Percentiles rank a stretch among this genome's conserved stretches.
Conservation (phyloP, 495 filamentous ascomycete genomes). For the Neurospora sublineolata region DNA sequence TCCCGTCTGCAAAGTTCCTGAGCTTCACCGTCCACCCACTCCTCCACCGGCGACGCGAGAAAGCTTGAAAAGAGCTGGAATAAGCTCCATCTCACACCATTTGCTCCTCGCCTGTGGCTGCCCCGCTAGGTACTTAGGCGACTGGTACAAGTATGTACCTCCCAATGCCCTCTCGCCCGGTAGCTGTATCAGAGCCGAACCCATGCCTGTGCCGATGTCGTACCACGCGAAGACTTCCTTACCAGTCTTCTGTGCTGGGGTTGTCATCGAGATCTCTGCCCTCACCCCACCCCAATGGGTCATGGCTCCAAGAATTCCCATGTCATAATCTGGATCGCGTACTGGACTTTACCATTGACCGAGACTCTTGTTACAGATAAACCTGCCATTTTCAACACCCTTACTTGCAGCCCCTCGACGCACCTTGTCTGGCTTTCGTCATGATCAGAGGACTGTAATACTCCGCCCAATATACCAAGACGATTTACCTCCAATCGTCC, state of each 20-base stretch:
- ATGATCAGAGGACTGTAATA: neutral
- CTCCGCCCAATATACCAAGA: neutral
- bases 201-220: slow-evolving; percentile 14
- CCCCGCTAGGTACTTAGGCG: neutral
- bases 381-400: neutral
- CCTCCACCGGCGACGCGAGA: neutral
- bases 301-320: slow-evolving; percentile 20
- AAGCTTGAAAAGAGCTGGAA: neutral
- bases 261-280: slow-evolving; percentile 27
- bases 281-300: slow-evolving; percentile 16
- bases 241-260: slow-evolving; percentile 9
- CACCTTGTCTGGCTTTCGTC: neutral
- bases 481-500: neutral
- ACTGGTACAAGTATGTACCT: slow-evolving; percentile 1
- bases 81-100: neutral
- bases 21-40: neutral
- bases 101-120: neutral
- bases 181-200: neutral
- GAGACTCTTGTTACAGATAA: neutral
- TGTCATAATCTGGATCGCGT: slow-evolving; percentile 15
- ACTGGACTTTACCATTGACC: slow-evolving; percentile 21
- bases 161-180: slow-evolving; percentile 5
- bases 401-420: neutral
- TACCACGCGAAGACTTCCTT: slow-evolving; percentile 15
- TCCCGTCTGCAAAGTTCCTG: neutral